phyloP scores from a whole-genome alignment of 495 filamentous ascomycete species.

The Aspergillus mulundensis region DNA sequence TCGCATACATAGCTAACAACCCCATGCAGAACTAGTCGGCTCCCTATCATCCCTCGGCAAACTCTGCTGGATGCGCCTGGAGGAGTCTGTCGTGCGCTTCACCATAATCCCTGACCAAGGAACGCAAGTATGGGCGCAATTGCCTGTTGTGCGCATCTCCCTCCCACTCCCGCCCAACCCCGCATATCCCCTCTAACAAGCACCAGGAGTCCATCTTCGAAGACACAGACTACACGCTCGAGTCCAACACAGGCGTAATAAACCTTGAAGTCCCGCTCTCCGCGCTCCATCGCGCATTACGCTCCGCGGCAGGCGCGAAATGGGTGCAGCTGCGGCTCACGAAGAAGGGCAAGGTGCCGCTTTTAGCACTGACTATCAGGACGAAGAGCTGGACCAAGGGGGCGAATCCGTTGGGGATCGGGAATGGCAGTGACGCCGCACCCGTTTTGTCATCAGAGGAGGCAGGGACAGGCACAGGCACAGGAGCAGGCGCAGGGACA shows the following conservation, averaged over 20 bases:
- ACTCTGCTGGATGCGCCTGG: conserved; percentile 88
- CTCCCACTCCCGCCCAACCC: neutral
- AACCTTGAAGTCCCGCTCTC: conserved; percentile 89
- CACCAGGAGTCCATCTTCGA: conserved; percentile 79
- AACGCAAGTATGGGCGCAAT: conserved; percentile 85
- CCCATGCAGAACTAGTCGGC: conserved; percentile 65
- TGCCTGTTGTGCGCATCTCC: conserved; percentile 52
- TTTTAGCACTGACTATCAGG: conserved; percentile 81
- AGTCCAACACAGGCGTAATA: conserved; percentile 77
- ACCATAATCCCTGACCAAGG: conserved; percentile 91
- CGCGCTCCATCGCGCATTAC: conserved; percentile 77
- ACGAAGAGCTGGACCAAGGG: conserved; percentile 44
- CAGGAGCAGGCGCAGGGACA: neutral
- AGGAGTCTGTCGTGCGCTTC: conserved; percentile 81
- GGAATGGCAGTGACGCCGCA: conserved; percentile 9
- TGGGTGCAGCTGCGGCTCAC: conserved; percentile 83
- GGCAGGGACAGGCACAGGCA: neutral
- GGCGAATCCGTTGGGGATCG: conserved; percentile 43
- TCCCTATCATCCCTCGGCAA: conserved; percentile 85
- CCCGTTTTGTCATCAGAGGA: neutral
- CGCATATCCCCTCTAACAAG: neutral
- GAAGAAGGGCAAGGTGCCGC: conserved; percentile 80
- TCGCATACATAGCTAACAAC: neutral
- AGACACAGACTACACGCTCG: conserved; percentile 64
- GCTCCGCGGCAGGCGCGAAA: conserved; percentile 71